Evolutionary conservation across 495 filamentous ascomycete species (phyloP).

Genomic region (Geoglossum glabrum): DNA sequence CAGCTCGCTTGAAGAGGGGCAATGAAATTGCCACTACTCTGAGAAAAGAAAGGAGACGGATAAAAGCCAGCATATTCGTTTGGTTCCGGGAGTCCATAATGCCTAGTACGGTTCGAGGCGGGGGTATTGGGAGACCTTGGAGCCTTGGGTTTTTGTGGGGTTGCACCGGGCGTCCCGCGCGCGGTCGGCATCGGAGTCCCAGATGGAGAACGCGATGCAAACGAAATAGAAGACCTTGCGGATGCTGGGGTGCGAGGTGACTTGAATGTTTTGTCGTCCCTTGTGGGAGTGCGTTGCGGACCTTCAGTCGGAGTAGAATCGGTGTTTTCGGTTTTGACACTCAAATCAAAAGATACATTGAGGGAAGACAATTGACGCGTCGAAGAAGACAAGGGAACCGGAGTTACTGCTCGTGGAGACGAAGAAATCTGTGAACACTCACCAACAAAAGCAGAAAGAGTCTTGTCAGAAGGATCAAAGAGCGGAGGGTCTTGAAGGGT

Average conservation of each 20-base stretch:
- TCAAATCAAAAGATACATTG: constrained; percentile 25
- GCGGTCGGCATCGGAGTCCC: neutral
- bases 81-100: neutral
- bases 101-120: neutral
- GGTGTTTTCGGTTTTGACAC: constrained; percentile 20
- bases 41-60: constrained; percentile 31
- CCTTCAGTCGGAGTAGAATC: neutral
- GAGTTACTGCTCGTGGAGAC: constrained; percentile 12
- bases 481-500: constrained; percentile 34
- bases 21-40: constrained; percentile 39
- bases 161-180: neutral
- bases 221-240: constrained; percentile 21
- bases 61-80: constrained; percentile 7
- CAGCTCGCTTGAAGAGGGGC: constrained; percentile 39
- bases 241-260: constrained; percentile 30
- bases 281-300: neutral
- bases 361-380: constrained; percentile 8
- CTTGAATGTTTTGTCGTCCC: constrained; percentile 22
- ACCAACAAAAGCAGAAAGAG: constrained; percentile 52
- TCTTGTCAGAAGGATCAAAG: constrained; percentile 37
- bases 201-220: constrained; percentile 6
- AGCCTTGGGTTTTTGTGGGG: neutral
- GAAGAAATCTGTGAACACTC: constrained; percentile 31
- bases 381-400: constrained; percentile 17
- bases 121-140: constrained; percentile 1